A percentile compares a stretch with the other conserved stretches of the same genome.
Conservation (phyloP, 2,329 filamentous ascomycete genomes). For the Uncinocarpus reesii region DNA sequence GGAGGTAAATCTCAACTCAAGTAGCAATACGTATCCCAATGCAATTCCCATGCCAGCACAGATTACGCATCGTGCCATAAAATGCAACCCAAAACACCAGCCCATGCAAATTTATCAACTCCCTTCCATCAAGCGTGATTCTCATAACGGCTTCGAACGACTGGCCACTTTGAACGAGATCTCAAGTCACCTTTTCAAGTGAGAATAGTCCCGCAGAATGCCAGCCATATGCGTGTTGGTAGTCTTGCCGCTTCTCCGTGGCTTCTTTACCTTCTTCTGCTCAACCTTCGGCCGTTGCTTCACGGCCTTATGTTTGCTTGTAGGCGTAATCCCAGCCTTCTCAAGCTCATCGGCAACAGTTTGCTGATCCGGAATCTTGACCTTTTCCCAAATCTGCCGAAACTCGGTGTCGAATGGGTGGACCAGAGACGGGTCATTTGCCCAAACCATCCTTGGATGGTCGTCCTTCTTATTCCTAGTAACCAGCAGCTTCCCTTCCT, state of each 20-base stretch:
- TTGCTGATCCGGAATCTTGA: constrained; percentile 62
- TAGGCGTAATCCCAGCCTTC: constrained; percentile 70
- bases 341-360: constrained; percentile 68
- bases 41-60: not conserved
- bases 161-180: not conserved
- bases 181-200: constrained; percentile 31
- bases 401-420: constrained; percentile 74
- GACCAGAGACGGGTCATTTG: constrained; percentile 69
- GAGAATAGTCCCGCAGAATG: constrained; percentile 64
- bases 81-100: not conserved
- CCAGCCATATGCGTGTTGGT: constrained; percentile 82
- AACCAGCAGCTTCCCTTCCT: constrained; percentile 68
- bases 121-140: not conserved
- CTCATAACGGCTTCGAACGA: too few species aligned
- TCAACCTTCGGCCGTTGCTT: constrained; percentile 46
- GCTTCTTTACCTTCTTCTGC: constrained; percentile 65
- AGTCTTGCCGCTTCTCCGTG: constrained; percentile 63
- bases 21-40: not conserved
- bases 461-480: constrained; percentile 88
- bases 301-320: constrained; percentile 64
- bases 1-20: not conserved
- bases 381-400: constrained; percentile 68
- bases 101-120: not conserved
- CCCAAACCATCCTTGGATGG: constrained; percentile 75
- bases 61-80: not conserved